A percentile compares a stretch with the other conserved stretches of the same genome.
These are phyloP conservation scores for Cordyceps militaris DNA, from an alignment of 2,329 filamentous ascomycete genomes.

Conservation along the genomic window DNA sequence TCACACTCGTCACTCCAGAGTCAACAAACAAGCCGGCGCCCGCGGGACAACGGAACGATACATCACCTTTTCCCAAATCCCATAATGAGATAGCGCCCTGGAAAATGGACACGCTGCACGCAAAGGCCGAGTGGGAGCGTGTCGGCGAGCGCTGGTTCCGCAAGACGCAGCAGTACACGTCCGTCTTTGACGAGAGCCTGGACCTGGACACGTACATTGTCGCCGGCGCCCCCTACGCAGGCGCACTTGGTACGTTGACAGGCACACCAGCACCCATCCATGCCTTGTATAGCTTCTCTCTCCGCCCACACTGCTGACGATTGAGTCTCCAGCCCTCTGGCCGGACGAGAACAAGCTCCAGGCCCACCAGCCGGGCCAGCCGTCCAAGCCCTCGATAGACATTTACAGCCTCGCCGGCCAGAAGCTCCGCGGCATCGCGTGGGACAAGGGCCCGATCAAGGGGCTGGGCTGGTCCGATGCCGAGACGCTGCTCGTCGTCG, in stretches of 20 bases:
- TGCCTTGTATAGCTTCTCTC: neutral
- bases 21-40: neutral
- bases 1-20: neutral
- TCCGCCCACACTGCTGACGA: conserved; percentile 2
- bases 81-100: conserved; percentile 25
- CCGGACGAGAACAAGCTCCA: conserved; percentile 82
- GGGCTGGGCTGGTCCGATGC: conserved; percentile 95
- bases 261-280: too few species aligned
- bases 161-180: conserved; percentile 88
- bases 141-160: conserved; percentile 93
- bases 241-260: conserved; percentile 69
- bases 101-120: conserved; percentile 51
- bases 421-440: conserved; percentile 76
- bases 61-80: neutral
- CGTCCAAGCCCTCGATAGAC: conserved; percentile 78
- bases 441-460: conserved; percentile 83
- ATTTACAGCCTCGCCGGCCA: conserved; percentile 92
- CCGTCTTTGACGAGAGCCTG: conserved; percentile 84
- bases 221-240: conserved; percentile 85
- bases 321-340: conserved; percentile 59
- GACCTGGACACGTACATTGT: conserved; percentile 94
- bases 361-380: conserved; percentile 64
- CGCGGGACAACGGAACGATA: neutral
- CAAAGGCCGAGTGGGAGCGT: conserved; percentile 89
- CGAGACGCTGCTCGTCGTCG: conserved; percentile 82